Conservation (phyloP, 179 eudicot species). For the Nepenthes alata region DNA sequence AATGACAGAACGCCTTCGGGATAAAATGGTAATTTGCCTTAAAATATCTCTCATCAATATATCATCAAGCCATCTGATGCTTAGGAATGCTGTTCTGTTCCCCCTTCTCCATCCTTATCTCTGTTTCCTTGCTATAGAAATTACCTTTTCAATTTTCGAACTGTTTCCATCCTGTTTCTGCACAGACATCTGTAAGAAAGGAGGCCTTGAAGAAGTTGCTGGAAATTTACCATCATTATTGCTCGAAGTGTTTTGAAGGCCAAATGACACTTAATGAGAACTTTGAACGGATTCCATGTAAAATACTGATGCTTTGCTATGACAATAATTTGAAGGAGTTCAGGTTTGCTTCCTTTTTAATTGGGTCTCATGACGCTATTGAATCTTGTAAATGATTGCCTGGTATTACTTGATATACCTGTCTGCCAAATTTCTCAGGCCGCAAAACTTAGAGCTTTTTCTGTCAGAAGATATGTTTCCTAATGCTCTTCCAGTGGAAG, state of each 20-base stretch:
- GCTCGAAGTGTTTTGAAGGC: constrained; percentile 53
- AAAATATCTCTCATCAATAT: neutral
- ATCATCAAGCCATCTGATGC: neutral
- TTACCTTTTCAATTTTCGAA: neutral
- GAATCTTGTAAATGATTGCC: neutral
- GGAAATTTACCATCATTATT: constrained; percentile 72
- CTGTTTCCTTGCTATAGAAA: neutral
- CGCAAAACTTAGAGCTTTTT: constrained; percentile 66
- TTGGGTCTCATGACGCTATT: neutral
- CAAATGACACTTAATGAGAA: constrained; percentile 27
- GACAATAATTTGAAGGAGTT: constrained; percentile 69
- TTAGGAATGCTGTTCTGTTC: constrained; percentile 6
- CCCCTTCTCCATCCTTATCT: neutral
- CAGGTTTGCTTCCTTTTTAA: constrained; percentile 35
- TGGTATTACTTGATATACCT: constrained; percentile 4
- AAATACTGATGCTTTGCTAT: constrained; percentile 64
- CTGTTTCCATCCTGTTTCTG: constrained; percentile 7
- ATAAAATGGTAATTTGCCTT: constrained; percentile 58
- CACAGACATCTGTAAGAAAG: constrained; percentile 71
- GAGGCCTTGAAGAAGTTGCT: constrained; percentile 61
- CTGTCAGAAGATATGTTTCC: constrained; percentile 69
- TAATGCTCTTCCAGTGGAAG: constrained; percentile 59
- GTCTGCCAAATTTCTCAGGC: constrained; percentile 35
- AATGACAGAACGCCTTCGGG: constrained; percentile 73
- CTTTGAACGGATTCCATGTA: constrained; percentile 81